phyloP scores from a whole-genome alignment of 768 basidiomycete species.

The Sistotremastrum suecicum region DNA sequence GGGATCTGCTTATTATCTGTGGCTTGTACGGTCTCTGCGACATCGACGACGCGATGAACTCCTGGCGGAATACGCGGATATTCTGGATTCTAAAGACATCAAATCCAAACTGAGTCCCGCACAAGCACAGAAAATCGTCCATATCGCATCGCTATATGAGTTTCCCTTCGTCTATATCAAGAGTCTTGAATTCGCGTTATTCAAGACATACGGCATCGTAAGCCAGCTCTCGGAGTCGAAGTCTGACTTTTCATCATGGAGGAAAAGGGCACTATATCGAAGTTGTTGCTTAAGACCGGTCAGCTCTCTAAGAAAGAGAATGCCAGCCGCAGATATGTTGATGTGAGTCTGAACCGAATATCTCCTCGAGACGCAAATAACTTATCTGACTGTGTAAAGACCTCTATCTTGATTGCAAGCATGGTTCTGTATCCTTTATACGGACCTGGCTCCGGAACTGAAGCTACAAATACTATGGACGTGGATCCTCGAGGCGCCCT shows the following conservation, averaged over 20 bases:
- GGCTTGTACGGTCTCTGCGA: conserved; percentile 23
- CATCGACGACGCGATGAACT: conserved; percentile 29
- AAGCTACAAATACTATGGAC: conserved; percentile 7
- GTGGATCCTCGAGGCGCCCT: conserved; percentile 27
- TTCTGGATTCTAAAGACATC: conserved; percentile 12
- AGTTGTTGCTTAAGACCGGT: conserved; percentile 26
- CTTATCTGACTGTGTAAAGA: conserved; percentile 15
- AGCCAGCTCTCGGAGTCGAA: conserved; percentile 6
- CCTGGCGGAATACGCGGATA: conserved; percentile 24
- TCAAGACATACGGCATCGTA: conserved; percentile 39
- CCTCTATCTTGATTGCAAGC: conserved; percentile 29
- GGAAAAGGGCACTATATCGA: conserved; percentile 23
- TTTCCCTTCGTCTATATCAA: conserved; percentile 30
- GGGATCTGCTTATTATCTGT: conserved; percentile 6
- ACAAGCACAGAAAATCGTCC: conserved; percentile 31
- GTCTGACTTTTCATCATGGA: background rate
- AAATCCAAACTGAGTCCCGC: conserved; percentile 23
- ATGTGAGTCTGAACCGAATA: conserved; percentile 22
- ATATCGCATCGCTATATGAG: conserved; percentile 23
- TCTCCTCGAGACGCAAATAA: background rate
- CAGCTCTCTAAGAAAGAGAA: conserved; percentile 22
- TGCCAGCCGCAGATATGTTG: conserved; percentile 30
- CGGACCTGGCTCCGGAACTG: background rate
- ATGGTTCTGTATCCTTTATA: background rate
- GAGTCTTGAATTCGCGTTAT: conserved; percentile 32